Base-by-base conservation (phyloP, 441 rosid species). In the Pelargonium myrrhifolium region DNA sequence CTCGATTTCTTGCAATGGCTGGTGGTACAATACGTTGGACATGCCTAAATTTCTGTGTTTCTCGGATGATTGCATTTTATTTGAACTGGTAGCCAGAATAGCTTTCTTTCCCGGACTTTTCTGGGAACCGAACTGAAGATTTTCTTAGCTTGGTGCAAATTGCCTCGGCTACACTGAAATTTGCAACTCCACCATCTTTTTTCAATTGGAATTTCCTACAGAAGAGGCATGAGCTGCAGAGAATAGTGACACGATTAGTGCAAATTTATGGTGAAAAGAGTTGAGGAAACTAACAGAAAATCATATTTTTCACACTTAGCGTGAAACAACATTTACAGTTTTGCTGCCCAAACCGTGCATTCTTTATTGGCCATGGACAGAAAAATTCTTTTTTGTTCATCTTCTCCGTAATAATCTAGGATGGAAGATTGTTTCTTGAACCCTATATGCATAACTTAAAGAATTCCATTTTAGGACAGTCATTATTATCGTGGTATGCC, bases 21-120 rank as follows among this genome's bases (percentile, higher is more conserved):
- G 86, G 65, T 71, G 72, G 62, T 62, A 75, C 64, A 76, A 65
- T 77, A 77, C 71, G 75, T 80, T 69, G 11, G 85, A 71, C 87
- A 85, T 81, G 77, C 75, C 75, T 55, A 72, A 72, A 69, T 56
- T 69, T 71, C 69, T 43, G 71, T 73, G 72, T 49, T 70, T 74
- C 55, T 74, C 35, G 8, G 83, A 77, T 42, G 82, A 72, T 68
- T 78, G 77, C 86, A 80, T 80, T 18, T 31, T 31, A 31, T 31
- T 31, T 31, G 35, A 6, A 4, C 35, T 6, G 35, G 6, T 31
- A 31, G 35, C 35, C 0, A 6, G 5, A 31, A 6, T 31, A 31
- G 35, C 35, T 31, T 31, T 31, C 35, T 31, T 31, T 31, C 35
- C 35, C 4, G 35, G 6, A 31, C 35, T 31, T 3, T 31, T 31